Evolutionary conservation across 78 protist genomes (phyloP).

Genomic region (Speleostelium caveatum): DNA sequence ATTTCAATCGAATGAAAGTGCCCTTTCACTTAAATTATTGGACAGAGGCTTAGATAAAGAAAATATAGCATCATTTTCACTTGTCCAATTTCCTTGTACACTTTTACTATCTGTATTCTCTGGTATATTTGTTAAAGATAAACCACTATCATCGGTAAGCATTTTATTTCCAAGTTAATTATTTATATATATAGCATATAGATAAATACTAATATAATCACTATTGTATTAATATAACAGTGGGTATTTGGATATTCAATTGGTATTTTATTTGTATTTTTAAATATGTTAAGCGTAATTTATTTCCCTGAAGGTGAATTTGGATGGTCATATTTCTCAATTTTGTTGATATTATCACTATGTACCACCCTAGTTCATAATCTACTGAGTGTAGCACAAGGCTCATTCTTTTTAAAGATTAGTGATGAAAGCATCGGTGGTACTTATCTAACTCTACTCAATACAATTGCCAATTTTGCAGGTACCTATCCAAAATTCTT

Average conservation of each 20-base stretch:
- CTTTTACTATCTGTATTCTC: slow-evolving; percentile 32
- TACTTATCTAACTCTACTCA: slow-evolving; percentile 80
- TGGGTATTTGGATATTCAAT: slow-evolving; percentile 38
- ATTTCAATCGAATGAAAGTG: slow-evolving; percentile 53
- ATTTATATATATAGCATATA: background rate
- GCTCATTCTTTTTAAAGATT: slow-evolving; percentile 76
- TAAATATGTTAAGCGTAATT: slow-evolving; percentile 27
- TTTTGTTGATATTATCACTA: background rate
- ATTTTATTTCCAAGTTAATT: background rate
- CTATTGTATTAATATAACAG: background rate
- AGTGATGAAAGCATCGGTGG: slow-evolving; percentile 84
- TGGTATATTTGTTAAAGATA: slow-evolving; percentile 44
- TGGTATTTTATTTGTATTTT: slow-evolving; percentile 31
- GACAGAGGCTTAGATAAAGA: slow-evolving; percentile 80
- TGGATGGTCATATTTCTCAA: slow-evolving; percentile 27
- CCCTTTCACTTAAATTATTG: slow-evolving; percentile 62
- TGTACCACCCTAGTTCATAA: background rate
- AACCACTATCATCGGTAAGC: slow-evolving; percentile 49
- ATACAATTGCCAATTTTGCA: slow-evolving; percentile 82
- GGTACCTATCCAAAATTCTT: slow-evolving; percentile 80
- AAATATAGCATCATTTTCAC: slow-evolving; percentile 62
- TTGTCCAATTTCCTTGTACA: slow-evolving; percentile 59
- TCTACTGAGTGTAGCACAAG: slow-evolving; percentile 24
- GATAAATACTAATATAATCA: background rate
- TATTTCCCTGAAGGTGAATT: slow-evolving; percentile 7